These are phyloP conservation scores for Delonix regia DNA, from an alignment of 306 rosid genomes.

Conservation along the genomic window DNA sequence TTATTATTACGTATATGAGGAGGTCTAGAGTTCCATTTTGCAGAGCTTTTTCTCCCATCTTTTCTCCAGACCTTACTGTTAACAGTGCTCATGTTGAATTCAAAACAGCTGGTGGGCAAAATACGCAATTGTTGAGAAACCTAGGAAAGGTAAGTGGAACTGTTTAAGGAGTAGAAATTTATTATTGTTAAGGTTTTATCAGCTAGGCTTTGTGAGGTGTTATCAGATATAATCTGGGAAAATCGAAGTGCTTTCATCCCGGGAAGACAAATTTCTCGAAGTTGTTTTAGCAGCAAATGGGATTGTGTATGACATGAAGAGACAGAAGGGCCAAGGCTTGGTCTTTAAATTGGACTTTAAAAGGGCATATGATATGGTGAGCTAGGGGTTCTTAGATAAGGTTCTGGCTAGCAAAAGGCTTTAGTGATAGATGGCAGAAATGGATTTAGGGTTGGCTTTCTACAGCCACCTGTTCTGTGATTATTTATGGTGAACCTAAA, in stretches of 20 bases:
- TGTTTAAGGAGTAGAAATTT: too few species aligned
- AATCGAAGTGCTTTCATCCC: not conserved
- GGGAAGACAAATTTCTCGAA: not conserved
- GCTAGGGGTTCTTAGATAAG: not conserved
- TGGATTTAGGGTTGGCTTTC: too few species aligned
- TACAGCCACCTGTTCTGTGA: not conserved
- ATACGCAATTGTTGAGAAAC: not conserved
- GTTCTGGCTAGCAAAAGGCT: too few species aligned
- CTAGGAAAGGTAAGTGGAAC: not conserved
- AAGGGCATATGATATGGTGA: not conserved
- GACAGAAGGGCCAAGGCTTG: not conserved
- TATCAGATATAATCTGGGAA: not conserved
- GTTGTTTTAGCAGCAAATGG: not conserved
- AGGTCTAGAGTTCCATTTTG: conserved; percentile 8
- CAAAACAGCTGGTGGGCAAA: not conserved
- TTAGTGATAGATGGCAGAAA: too few species aligned
- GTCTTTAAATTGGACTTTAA: not conserved
- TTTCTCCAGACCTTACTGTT: not conserved
- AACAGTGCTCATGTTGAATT: not conserved
- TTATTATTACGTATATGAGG: not conserved
- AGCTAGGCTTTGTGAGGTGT: not conserved
- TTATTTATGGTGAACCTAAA: not conserved
- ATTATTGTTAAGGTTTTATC: not conserved
- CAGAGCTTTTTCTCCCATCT: not conserved
- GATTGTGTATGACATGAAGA: not conserved